phyloP scores from a whole-genome alignment of 2,329 filamentous ascomycete genomes.

The Coniochaeta pulveracea region DNA sequence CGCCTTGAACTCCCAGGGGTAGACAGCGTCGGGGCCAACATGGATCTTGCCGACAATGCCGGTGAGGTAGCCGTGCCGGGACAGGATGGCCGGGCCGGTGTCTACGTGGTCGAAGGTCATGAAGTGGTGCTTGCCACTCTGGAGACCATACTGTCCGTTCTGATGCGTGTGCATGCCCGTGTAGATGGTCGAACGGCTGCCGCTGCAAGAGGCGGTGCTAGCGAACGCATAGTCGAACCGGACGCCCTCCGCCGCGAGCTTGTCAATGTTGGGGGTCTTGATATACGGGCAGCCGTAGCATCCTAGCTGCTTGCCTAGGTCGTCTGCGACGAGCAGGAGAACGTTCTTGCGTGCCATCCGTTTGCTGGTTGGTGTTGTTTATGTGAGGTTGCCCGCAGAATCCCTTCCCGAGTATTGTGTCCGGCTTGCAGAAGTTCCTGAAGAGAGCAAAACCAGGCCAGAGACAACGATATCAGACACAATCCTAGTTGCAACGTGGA shows the following conservation, averaged over 20 bases:
- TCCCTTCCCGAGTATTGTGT: too few relatives aligned
- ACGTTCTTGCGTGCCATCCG: constrained; percentile 19
- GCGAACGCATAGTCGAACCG: constrained; percentile 28
- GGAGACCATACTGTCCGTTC: constrained; percentile 34
- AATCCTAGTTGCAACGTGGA: too few relatives aligned
- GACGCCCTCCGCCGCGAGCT: constrained; percentile 23
- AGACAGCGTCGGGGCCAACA: constrained; percentile 26
- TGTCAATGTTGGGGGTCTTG: constrained; percentile 28
- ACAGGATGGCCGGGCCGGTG: constrained; percentile 26
- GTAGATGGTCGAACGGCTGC: constrained; percentile 33
- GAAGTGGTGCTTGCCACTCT: constrained; percentile 26
- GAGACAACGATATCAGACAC: too few relatives aligned
- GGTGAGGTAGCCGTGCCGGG: constrained; percentile 27
- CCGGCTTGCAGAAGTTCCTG: too few relatives aligned
- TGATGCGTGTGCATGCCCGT: constrained; percentile 36
- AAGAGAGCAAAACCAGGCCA: too few relatives aligned
- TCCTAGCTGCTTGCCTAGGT: constrained; percentile 24
- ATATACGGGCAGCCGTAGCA: constrained; percentile 21
- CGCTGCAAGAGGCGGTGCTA: constrained; percentile 35
- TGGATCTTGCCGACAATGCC: constrained; percentile 37
- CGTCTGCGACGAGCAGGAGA: constrained; percentile 29
- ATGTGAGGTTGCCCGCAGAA: too few relatives aligned
- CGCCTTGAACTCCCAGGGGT: constrained; percentile 28
- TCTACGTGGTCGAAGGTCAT: constrained; percentile 30
- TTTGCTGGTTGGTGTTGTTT: too few relatives aligned